Percentiles rank a stretch among this genome's conserved stretches.
Conservation (phyloP, 2,329 filamentous ascomycete species). For the Fusarium devonianum region DNA sequence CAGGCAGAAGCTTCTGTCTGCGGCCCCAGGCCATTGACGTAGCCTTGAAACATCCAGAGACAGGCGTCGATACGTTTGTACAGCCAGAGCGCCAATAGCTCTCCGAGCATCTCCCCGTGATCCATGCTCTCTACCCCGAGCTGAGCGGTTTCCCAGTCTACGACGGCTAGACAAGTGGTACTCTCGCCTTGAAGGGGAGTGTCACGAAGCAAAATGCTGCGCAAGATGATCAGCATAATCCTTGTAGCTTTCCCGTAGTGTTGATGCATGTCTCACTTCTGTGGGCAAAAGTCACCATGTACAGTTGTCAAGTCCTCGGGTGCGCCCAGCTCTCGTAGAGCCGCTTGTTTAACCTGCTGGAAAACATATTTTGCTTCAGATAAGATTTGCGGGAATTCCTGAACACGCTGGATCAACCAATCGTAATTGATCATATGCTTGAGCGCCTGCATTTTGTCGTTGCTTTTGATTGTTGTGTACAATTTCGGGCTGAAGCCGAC, state of each 20-base stretch:
- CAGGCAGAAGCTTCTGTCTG: not conserved
- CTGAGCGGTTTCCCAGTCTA: conserved; percentile 14
- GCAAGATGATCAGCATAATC: not conserved
- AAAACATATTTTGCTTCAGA: not conserved
- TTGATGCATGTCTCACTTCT: conserved; percentile 9
- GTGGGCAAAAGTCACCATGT: conserved; percentile 4
- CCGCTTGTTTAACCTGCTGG: not conserved
- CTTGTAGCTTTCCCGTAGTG: not conserved
- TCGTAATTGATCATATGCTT: conserved; percentile 5
- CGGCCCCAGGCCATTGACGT: not conserved
- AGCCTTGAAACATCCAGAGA: conserved; percentile 2
- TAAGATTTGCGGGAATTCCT: not conserved
- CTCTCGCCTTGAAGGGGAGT: not conserved
- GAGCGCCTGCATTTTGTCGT: conserved; percentile 6
- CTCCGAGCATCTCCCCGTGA: conserved; percentile 13
- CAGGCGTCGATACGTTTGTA: not conserved
- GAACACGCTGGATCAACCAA: conserved; percentile 7
- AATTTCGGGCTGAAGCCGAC: too few species aligned
- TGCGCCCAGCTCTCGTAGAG: not conserved
- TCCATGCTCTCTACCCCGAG: not conserved
- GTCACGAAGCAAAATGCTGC: not conserved
- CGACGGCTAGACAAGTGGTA: not conserved
- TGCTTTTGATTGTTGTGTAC: not conserved
- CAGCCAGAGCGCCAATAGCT: conserved; percentile 1
- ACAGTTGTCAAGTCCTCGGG: not conserved